These are phyloP conservation scores for Sambucus nigra DNA, from an alignment of 129 eudicot species.

Conservation along the genomic window DNA sequence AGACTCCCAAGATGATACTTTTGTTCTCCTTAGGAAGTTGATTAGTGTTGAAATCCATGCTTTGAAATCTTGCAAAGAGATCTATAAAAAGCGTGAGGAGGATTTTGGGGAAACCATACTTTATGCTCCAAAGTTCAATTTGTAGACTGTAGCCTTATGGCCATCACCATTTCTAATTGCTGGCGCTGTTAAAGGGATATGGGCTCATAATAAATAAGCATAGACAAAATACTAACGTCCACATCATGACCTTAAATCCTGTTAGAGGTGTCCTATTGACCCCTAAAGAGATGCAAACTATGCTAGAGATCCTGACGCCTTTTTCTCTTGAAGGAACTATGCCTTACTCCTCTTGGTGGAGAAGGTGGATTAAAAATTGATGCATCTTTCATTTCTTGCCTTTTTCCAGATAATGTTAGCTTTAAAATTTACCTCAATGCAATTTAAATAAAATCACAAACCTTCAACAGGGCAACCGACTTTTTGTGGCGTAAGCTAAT, in stretches of 20 bases:
- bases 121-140: slow-evolving; percentile 80
- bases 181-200: slow-evolving; percentile 71
- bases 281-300: slow-evolving; percentile 74
- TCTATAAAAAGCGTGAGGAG: slow-evolving; percentile 73
- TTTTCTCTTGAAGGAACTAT: slow-evolving; percentile 34
- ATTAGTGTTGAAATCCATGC: slow-evolving; percentile 80
- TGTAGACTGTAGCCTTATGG: slow-evolving; percentile 95
- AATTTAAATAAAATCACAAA: no score
- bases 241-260: slow-evolving; percentile 70
- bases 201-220: slow-evolving; percentile 75
- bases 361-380: slow-evolving; percentile 27
- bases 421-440: no score
- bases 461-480: no score
- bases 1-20: slow-evolving; percentile 91
- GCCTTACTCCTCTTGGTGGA: slow-evolving; percentile 54
- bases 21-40: slow-evolving; percentile 77
- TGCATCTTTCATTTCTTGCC: no score
- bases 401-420: no score
- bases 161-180: slow-evolving; percentile 71
- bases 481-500: no score
- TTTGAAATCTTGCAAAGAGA: slow-evolving; percentile 79
- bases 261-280: slow-evolving; percentile 79
- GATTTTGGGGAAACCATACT: slow-evolving; percentile 90
- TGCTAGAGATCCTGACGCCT: slow-evolving; percentile 77
- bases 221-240: slow-evolving; percentile 77